Base-by-base conservation (phyloP, 345 rosid species). In the Triadica sebifera region DNA sequence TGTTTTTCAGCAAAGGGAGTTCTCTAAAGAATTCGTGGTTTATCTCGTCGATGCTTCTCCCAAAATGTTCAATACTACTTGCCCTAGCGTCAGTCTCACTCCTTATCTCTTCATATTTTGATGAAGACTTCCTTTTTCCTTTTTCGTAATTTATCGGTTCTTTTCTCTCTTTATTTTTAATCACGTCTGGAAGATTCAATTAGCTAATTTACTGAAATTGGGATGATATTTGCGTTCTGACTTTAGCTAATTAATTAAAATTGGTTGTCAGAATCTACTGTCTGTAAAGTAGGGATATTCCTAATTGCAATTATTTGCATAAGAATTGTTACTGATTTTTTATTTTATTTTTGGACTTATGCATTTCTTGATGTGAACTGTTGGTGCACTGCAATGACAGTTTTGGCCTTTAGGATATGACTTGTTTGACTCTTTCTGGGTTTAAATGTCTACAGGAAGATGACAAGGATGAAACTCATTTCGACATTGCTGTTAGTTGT, bases 31-130 rank as follows among this genome's bases (percentile, higher is more conserved):
- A 52, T 85, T 89, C 61, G 84, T 80, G 46, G 97, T 93, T 61
- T 89, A 88, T 77, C 84, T 93, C 73, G 87, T 95, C 38, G 97
- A 93, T 65, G 97, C 96, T 82, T 91, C 98, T 69, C 96, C 96
- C 67, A 91, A 89, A 82, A 93, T 95, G 98, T 87, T 90, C 76
- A 72, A 34, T 67, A 61, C 91, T 25, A 84, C 85, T 64, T 86
- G 77, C 70, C 78, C 86, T 8, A 80, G 86, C 10, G 97, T 92
- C 67, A 84, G 92, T n/a, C 43, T 51, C 15, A 43, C 2, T 37
- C 15, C 38, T 67, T 29, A 20, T n/a, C 50, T 57, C 63, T 29
- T 16, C 57, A 8, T 34, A 55, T 29, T 55, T 50, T 22, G 3
- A 37, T 56, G 19, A n/a, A n/a, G n/a, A n/a, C n/a, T n/a, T n/a